phyloP scores from a whole-genome alignment of 2,329 filamentous ascomycete genomes.

The Furcasterigmium sp. region DNA sequence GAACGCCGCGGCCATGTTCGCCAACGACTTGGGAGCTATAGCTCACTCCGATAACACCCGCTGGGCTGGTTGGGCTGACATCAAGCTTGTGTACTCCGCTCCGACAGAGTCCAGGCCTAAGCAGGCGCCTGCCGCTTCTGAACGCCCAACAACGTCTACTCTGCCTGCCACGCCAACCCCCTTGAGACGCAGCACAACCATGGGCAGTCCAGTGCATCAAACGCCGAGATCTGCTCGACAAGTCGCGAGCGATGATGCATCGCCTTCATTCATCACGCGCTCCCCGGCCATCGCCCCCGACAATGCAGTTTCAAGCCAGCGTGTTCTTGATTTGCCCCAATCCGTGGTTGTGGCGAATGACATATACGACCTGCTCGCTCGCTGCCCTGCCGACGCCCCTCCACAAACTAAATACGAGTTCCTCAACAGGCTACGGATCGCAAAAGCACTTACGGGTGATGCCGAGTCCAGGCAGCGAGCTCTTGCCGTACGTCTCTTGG shows the following conservation, averaged over 20 bases:
- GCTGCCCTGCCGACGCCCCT: slow-evolving; percentile 61
- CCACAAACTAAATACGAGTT: slow-evolving; percentile 74
- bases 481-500: slow-evolving; percentile 75
- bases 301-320: slow-evolving; percentile 36
- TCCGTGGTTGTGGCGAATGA: slow-evolving; percentile 45
- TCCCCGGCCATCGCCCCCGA: slow-evolving; percentile 32
- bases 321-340: slow-evolving; percentile 61
- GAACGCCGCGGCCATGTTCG: slow-evolving; percentile 57
- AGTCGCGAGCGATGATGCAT: slow-evolving; percentile 27
- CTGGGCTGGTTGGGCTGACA: slow-evolving; percentile 76
- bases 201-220: slow-evolving; percentile 31
- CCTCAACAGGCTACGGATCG: slow-evolving; percentile 74
- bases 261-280: slow-evolving; percentile 43
- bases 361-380: slow-evolving; percentile 52
- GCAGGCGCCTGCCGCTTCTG: background rate
- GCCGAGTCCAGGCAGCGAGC: slow-evolving; percentile 66
- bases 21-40: slow-evolving; percentile 78
- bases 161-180: slow-evolving; percentile 70
- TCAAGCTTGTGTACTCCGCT: slow-evolving; percentile 65
- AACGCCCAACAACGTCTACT: slow-evolving; percentile 26
- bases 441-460: slow-evolving; percentile 70
- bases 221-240: slow-evolving; percentile 32
- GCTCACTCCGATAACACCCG: slow-evolving; percentile 52
- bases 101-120: slow-evolving; percentile 1
- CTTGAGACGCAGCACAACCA: slow-evolving; percentile 61